Evolutionary conservation across 2,329 filamentous ascomycete genomes (phyloP).

Genomic region (Rutstroemia sp.): DNA sequence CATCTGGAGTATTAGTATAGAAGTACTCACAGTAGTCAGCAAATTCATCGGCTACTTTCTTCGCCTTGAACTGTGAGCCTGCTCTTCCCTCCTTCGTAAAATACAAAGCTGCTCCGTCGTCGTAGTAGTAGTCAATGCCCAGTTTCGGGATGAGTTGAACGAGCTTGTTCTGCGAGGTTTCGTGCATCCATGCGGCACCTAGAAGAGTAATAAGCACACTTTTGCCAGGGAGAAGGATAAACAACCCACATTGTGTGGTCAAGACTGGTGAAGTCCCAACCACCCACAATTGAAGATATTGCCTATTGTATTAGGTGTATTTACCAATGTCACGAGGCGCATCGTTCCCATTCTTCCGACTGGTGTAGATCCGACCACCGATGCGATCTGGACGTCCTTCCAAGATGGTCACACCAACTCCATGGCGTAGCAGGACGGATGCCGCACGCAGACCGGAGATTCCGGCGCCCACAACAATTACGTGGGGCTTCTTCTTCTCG

Average conservation of each 20-base stretch:
- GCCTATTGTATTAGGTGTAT: slow-evolving; percentile 28
- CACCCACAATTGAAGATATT: slow-evolving; percentile 28
- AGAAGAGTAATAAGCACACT: slow-evolving; percentile 19
- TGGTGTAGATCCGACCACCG: slow-evolving; percentile 40
- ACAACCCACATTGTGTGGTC: slow-evolving; percentile 28
- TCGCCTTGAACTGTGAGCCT: slow-evolving; percentile 38
- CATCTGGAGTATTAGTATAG: slow-evolving; percentile 34
- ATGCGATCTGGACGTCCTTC: slow-evolving; percentile 45
- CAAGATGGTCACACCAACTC: slow-evolving; percentile 46
- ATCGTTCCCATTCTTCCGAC: slow-evolving; percentile 28
- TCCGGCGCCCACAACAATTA: slow-evolving; percentile 48
- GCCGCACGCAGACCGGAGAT: slow-evolving; percentile 50
- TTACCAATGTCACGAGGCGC: slow-evolving; percentile 34
- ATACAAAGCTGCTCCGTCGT: slow-evolving; percentile 36
- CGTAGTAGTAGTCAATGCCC: slow-evolving; percentile 37
- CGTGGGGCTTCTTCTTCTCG: slow-evolving; percentile 29
- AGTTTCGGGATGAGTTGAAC: slow-evolving; percentile 36
- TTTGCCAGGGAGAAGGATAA: slow-evolving; percentile 22
- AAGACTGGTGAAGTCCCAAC: slow-evolving; percentile 18
- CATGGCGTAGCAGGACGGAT: slow-evolving; percentile 45
- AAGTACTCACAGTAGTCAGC: slow-evolving; percentile 36
- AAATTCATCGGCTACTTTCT: slow-evolving; percentile 39
- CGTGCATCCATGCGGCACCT: slow-evolving; percentile 40
- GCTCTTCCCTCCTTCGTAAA: slow-evolving; percentile 36
- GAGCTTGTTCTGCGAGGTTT: slow-evolving; percentile 37